Conservation (phyloP, 2,329 filamentous ascomycete species). For the Aspergillus sp. region DNA sequence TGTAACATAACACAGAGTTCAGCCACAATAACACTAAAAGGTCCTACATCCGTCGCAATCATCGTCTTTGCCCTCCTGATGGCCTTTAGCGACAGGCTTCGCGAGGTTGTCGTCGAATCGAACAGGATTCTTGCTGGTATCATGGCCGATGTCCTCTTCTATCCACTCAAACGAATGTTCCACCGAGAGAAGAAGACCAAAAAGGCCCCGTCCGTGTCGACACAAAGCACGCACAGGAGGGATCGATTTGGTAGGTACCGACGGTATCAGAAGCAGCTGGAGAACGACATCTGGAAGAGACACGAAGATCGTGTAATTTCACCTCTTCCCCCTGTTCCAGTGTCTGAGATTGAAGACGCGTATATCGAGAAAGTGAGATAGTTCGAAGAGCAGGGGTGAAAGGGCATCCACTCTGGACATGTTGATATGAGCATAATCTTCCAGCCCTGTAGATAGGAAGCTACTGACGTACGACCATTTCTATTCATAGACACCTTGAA, state of each 20-base stretch:
- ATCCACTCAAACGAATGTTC: constrained; percentile 16
- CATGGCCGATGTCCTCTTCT: constrained; percentile 21
- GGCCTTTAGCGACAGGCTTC: constrained; percentile 50
- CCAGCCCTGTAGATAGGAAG: no score
- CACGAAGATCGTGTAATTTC: constrained; percentile 19
- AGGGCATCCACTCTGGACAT: not conserved
- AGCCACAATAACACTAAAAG: constrained; percentile 9
- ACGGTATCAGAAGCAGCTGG: constrained; percentile 17
- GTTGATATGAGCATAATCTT: no score
- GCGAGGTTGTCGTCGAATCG: constrained; percentile 22
- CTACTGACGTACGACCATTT: not conserved
- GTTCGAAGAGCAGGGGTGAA: not conserved
- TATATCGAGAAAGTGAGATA: constrained; percentile 11
- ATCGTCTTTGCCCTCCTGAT: constrained; percentile 53
- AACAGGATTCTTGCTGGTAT: constrained; percentile 24
- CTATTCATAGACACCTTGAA: not conserved
- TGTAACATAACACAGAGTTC: not conserved
- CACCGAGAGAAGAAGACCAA: constrained; percentile 2
- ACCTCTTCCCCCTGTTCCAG: constrained; percentile 11
- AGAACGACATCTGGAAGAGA: constrained; percentile 32
- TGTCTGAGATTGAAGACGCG: constrained; percentile 8
- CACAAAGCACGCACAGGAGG: constrained; percentile 20
- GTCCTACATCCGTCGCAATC: constrained; percentile 50
- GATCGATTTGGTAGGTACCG: constrained; percentile 27
- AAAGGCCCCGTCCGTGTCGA: constrained; percentile 7